Conservation (phyloP, 176 grass and related monocot species). For the Dactylis glomerata region DNA sequence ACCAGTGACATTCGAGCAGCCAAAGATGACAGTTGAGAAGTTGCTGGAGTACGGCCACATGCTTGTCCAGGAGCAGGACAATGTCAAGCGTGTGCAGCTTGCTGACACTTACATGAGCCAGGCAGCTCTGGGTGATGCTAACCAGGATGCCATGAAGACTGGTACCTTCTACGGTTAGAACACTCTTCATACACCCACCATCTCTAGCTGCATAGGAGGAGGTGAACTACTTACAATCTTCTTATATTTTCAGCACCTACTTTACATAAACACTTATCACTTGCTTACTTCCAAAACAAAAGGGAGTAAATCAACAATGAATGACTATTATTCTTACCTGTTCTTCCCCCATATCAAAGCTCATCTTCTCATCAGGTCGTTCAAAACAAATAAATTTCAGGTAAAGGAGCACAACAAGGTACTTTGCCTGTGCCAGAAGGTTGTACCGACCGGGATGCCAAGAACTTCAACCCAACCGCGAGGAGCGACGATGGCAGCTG, state of each 20-base stretch:
- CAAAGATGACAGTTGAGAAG: constrained; percentile 65
- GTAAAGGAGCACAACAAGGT: constrained; percentile 63
- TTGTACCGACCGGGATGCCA: constrained; percentile 57
- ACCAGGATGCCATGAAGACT: constrained; percentile 61
- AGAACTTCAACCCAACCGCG: constrained; percentile 73
- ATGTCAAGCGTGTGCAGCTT: constrained; percentile 85
- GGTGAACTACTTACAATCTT: constrained; percentile 13
- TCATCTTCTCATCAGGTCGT: neutral
- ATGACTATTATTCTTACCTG: neutral
- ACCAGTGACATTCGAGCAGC: constrained; percentile 65
- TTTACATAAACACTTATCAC: neutral
- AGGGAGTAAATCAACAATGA: neutral
- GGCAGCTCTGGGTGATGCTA: constrained; percentile 77
- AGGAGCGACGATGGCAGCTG: constrained; percentile 88
- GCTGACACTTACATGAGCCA: constrained; percentile 78
- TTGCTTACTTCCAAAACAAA: neutral
- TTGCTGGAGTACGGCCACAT: constrained; percentile 67
- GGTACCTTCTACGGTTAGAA: constrained; percentile 61
- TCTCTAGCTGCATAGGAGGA: constrained; percentile 28
- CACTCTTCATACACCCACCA: constrained; percentile 24
- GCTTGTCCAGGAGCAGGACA: constrained; percentile 83
- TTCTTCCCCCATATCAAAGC: neutral
- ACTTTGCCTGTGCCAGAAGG: constrained; percentile 70
- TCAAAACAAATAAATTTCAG: constrained; percentile 35
- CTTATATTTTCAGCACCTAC: constrained; percentile 9